Conservation (phyloP, 2,329 filamentous ascomycete genomes). For the Claviceps africana region DNA sequence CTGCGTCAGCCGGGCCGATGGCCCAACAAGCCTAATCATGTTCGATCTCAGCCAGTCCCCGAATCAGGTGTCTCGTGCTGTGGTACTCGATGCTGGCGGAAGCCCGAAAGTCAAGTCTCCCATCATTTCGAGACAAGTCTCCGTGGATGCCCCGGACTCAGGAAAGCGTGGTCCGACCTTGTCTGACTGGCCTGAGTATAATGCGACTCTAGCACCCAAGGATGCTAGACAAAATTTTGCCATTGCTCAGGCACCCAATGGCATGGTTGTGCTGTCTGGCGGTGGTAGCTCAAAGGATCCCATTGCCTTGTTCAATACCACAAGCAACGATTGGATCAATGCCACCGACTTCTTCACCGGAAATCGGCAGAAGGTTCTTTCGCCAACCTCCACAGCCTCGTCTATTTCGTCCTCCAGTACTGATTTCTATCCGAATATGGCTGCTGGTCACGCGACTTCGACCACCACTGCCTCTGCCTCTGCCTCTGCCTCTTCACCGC, state of each 20-base stretch:
- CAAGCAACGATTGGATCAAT: conserved; percentile 66
- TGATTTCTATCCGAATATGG: conserved; percentile 6
- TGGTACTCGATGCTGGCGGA: conserved; percentile 50
- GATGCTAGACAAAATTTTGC: conserved; percentile 54
- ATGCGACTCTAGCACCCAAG: conserved; percentile 54
- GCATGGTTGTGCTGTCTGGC: conserved; percentile 60
- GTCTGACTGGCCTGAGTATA: conserved; percentile 63
- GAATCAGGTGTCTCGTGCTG: conserved; percentile 57
- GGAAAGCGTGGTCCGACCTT: conserved; percentile 34
- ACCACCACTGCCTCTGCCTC: conserved; percentile 10
- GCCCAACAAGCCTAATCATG: conserved; percentile 62
- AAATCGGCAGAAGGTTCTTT: conserved; percentile 26
- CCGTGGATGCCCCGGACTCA: conserved; percentile 15
- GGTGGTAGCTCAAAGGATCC: conserved; percentile 53
- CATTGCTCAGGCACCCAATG: conserved; percentile 51
- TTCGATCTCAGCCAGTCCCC: conserved; percentile 65
- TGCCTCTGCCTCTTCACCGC: conserved; percentile 1
- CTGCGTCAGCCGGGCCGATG: conserved; percentile 58
- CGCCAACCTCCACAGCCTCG: conserved; percentile 17
- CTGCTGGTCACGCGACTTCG: conserved; percentile 9
- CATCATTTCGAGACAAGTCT: conserved; percentile 21
- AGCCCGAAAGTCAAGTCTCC: conserved; percentile 32
- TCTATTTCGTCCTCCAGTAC: conserved; percentile 14
- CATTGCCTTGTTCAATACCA: conserved; percentile 64
- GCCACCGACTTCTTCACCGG: conserved; percentile 47